Percentiles rank a stretch among this genome's conserved stretches.
Conservation (phyloP, 192 early-diverging fungal genomes). For the Haplosporangium gracile region DNA sequence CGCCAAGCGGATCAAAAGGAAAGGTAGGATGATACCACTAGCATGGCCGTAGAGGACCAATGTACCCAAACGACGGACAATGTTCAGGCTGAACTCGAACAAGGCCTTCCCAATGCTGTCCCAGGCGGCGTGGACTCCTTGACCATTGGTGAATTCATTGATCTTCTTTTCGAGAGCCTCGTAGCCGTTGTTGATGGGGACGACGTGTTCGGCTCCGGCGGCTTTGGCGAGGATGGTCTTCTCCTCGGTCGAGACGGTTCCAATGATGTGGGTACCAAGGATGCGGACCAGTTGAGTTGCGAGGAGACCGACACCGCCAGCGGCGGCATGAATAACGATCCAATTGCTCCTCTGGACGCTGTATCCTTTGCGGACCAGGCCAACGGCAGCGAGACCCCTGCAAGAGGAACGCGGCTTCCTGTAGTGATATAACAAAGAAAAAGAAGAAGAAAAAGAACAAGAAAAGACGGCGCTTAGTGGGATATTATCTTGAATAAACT, state of each 20-base stretch:
- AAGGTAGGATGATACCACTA: slow-evolving; percentile 80
- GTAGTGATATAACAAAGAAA: neutral
- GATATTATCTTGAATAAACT: no score
- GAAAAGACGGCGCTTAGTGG: no score
- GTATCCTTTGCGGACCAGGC: slow-evolving; percentile 75
- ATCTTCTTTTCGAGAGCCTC: slow-evolving; percentile 75
- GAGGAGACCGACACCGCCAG: slow-evolving; percentile 87
- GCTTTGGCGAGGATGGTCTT: slow-evolving; percentile 72
- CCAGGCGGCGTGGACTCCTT: slow-evolving; percentile 83
- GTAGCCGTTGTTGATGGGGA: slow-evolving; percentile 70
- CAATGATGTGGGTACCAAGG: slow-evolving; percentile 87
- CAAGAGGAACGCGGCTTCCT: slow-evolving; percentile 57
- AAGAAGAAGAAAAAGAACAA: neutral
- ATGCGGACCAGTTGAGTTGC: slow-evolving; percentile 80
- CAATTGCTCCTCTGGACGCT: slow-evolving; percentile 77
- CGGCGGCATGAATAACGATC: slow-evolving; percentile 89
- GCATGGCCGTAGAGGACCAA: slow-evolving; percentile 90
- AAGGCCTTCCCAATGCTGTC: slow-evolving; percentile 91
- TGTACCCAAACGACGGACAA: slow-evolving; percentile 71
- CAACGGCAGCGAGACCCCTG: slow-evolving; percentile 88
- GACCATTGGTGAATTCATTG: slow-evolving; percentile 73
- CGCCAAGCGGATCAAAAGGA: slow-evolving; percentile 63
- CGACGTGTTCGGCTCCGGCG: slow-evolving; percentile 77
- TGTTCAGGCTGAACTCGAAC: slow-evolving; percentile 76
- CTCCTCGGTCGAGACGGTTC: slow-evolving; percentile 77